A percentile compares a stretch with the other conserved stretches of the same genome.
phyloP scores from a whole-genome alignment of 805 yeast genomes.

The Saccharomyces eubayanus region DNA sequence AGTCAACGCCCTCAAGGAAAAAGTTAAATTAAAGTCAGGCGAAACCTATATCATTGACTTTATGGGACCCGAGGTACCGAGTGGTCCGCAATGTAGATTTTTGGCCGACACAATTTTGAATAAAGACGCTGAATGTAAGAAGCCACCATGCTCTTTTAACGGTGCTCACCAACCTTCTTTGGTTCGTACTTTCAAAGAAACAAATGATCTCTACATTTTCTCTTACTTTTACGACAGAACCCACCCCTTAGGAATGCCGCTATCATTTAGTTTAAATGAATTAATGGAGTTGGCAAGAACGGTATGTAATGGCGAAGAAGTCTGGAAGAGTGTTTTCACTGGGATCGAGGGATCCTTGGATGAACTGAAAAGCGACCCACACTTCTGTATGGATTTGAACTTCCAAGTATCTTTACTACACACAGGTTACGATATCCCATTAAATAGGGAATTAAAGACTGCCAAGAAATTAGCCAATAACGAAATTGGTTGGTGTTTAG shows the following conservation, averaged over 20 bases:
- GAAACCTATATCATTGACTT: slow-evolving; percentile 48
- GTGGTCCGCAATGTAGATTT: slow-evolving; percentile 79
- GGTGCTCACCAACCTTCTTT: slow-evolving; percentile 96
- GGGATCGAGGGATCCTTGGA: slow-evolving; percentile 60
- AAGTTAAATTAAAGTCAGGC: slow-evolving; percentile 47
- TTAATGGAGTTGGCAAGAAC: slow-evolving; percentile 69
- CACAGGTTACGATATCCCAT: slow-evolving; percentile 94
- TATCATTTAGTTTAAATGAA: slow-evolving; percentile 77
- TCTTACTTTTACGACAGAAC: slow-evolving; percentile 95
- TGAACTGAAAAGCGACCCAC: slow-evolving; percentile 68
- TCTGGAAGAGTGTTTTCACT: slow-evolving; percentile 60
- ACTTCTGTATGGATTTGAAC: slow-evolving; percentile 88
- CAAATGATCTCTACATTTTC: slow-evolving; percentile 78
- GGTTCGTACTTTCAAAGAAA: slow-evolving; percentile 59
- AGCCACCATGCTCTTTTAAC: slow-evolving; percentile 87
- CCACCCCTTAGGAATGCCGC: slow-evolving; percentile 90
- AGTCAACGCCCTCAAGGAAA: slow-evolving; percentile 46
- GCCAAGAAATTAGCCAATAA: slow-evolving; percentile 83
- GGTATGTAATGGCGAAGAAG: slow-evolving; percentile 76
- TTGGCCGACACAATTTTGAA: slow-evolving; percentile 75
- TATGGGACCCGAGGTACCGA: slow-evolving; percentile 50
- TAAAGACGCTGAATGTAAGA: slow-evolving; percentile 69
- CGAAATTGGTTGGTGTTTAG: slow-evolving; percentile 98
- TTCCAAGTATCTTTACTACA: slow-evolving; percentile 86
- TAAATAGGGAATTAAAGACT: slow-evolving; percentile 79